A percentile compares a stretch with the other conserved stretches of the same genome.
phyloP scores from a whole-genome alignment of 305 asterid species.

The Solanum chacoense region DNA sequence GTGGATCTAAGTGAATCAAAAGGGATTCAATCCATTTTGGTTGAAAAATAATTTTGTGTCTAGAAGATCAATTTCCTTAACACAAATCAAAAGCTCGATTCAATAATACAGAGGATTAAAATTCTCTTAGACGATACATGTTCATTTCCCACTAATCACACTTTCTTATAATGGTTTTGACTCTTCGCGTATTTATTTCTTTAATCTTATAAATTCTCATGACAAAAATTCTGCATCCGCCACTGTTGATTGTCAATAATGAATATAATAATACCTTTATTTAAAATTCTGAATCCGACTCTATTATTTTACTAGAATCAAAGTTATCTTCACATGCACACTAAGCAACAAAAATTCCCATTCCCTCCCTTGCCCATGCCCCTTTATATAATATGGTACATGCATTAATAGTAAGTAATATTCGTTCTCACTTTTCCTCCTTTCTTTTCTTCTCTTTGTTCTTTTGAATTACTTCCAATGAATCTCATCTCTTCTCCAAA shows the following conservation, averaged over 20 bases:
- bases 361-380: conserved; percentile 7
- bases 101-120: neutral
- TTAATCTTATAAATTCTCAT: neutral
- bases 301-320: neutral
- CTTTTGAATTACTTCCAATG: neutral
- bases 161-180: neutral
- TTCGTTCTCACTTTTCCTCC: neutral
- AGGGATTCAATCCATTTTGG: neutral
- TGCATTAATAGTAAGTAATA: neutral
- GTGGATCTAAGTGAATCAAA: neutral
- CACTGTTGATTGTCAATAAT: neutral
- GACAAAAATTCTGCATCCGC: neutral
- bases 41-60: neutral
- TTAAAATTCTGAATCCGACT: neutral
- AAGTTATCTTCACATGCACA: conserved; percentile 1
- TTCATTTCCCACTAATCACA: neutral
- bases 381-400: neutral
- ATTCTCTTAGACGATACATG: neutral
- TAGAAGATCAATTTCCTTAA: neutral
- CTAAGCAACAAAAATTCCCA: neutral
- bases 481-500: neutral
- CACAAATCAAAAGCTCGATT: neutral
- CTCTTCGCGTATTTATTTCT: neutral
- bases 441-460: neutral
- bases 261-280: neutral